phyloP scores from a whole-genome alignment of 2,329 filamentous ascomycete species.

The Dichotomopilus funicola region DNA sequence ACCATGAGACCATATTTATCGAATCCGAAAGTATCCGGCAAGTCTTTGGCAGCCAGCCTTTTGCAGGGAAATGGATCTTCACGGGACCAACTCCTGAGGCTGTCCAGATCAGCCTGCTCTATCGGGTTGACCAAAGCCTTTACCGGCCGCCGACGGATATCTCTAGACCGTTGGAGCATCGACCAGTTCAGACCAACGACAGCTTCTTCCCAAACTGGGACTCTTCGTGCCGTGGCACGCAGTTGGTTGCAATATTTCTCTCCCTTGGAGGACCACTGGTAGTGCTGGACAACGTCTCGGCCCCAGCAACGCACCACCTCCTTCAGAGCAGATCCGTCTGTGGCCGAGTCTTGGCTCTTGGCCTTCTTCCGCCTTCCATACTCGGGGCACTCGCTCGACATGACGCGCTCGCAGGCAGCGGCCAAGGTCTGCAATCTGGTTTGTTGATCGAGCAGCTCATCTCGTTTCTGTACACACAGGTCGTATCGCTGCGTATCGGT shows the following conservation, averaged over 20 bases:
- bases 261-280: not conserved
- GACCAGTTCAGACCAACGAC: not conserved
- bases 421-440: not conserved
- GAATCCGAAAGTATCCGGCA: not conserved
- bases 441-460: slow-evolving; percentile 1
- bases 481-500: not conserved
- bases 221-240: not conserved
- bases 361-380: not conserved
- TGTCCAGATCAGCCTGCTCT: not conserved
- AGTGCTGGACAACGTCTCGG: not conserved
- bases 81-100: not conserved
- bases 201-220: not conserved
- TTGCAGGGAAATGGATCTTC: not conserved
- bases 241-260: not conserved
- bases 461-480: not conserved
- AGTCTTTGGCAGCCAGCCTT: not conserved
- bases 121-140: not conserved
- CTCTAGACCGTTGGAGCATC: not conserved
- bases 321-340: not conserved
- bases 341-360: not conserved
- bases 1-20: not conserved
- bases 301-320: not conserved
- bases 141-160: not conserved
- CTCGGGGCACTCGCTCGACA: not conserved
- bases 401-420: not conserved